Evolutionary conservation across 2,329 filamentous ascomycete genomes (phyloP), one percentile per base, ranked within the genome.

Genomic region (Scedosporium minutisporum): DNA sequence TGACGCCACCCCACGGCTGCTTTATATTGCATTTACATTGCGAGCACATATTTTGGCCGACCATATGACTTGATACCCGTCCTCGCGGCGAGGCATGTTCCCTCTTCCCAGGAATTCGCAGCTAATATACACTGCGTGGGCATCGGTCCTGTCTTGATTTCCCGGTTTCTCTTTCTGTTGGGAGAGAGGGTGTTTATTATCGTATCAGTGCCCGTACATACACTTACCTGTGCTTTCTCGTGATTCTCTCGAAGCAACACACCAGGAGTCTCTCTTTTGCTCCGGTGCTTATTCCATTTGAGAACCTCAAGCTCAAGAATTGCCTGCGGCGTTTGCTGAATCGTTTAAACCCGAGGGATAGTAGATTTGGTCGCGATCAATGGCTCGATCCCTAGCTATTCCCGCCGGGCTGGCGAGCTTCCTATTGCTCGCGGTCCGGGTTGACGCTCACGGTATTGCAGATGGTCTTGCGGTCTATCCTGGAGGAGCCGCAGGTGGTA

Each of bases 401-500:
- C 23, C 61, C 33, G 38, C 61, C n/a, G 53, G 29, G n/a, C 55
- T 62, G 14, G 61, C 44, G 10, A 25, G 38, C 7, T 21, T 62
- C 38, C 38, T 58, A 21, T 33, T 62, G 27, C 25, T 21, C 53
- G 55, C 41, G n/a, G 41, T 21, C 14, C 53, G 25, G 5, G 61
- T 62, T 3, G 14, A 29, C 10, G 61, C 61, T 6, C 61, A 62
- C 53, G 61, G 61, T 18, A 58, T 62, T 41, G 61, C 61, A 3
- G 53, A 57, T 21, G 61, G 51, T 16, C 33, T 62, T 10, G 42
- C 57, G 4, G 53, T 58, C 10, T 62, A 58, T 33, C 61, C 61
- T 14, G 33, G 23, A 5, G 61, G 61, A 12, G 61, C 18, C 23
- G 23, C 41, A 14, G 23, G 27, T 18, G 61, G 61, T 14, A 62